Conservation (phyloP, 495 filamentous ascomycete genomes). For the Talaromyces ruber region DNA sequence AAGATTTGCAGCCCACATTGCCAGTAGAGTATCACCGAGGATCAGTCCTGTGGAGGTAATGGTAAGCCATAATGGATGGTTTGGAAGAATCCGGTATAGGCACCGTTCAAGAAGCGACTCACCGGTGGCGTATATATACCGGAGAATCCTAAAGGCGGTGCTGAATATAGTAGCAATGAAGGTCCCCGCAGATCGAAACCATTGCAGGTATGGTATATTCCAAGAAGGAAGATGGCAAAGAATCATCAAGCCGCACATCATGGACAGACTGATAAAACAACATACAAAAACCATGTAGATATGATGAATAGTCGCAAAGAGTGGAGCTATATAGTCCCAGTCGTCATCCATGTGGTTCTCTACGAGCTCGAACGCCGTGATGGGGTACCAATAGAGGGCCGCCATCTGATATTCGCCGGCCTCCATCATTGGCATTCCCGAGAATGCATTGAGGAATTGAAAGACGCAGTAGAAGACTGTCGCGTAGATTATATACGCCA, state of each 20-base stretch:
- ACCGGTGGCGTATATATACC: background rate
- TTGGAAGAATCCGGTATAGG: background rate
- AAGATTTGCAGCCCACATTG: background rate
- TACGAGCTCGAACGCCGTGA: background rate
- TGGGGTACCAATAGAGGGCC: background rate
- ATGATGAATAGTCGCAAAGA: background rate
- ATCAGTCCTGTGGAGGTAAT: background rate
- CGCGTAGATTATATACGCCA: background rate
- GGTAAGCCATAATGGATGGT: background rate
- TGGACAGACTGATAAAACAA: background rate
- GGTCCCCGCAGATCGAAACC: background rate
- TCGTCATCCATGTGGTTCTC: background rate
- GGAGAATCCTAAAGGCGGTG: background rate
- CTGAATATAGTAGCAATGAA: background rate
- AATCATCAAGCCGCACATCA: slow-evolving; percentile 1
- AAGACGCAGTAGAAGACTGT: background rate
- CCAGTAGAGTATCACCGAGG: background rate
- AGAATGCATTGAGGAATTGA: background rate
- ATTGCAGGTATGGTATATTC: background rate
- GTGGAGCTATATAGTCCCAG: background rate
- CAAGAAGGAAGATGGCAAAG: background rate
- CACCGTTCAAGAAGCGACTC: background rate
- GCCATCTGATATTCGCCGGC: background rate
- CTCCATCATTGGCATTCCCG: background rate
- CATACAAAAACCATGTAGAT: background rate